A percentile compares a stretch with the other conserved stretches of the same genome.
Conservation (phyloP, 2,329 filamentous ascomycete genomes). For the Lasiodiplodia sp. region DNA sequence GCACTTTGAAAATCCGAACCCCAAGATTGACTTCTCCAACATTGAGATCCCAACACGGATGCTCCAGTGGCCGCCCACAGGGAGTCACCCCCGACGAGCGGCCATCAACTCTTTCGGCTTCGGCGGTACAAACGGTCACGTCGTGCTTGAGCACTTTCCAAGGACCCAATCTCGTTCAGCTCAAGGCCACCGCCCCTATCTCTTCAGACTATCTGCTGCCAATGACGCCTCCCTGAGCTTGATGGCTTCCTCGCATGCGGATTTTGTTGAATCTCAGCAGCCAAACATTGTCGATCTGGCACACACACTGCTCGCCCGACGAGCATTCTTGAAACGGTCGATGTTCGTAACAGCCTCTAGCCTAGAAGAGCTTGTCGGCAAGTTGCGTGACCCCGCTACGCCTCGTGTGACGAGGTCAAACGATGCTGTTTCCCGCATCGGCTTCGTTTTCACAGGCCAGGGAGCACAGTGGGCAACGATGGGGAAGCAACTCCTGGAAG, state of each 20-base stretch:
- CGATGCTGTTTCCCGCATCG: background rate
- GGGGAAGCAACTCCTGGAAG: conserved; percentile 30
- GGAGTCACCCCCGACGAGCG: conserved; percentile 31
- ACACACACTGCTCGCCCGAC: too few species aligned
- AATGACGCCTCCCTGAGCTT: too few species aligned
- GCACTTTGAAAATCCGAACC: conserved; percentile 33
- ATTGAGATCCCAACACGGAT: conserved; percentile 31
- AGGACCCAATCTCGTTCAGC: background rate
- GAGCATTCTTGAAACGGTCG: too few species aligned
- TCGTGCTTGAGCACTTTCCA: conserved; percentile 36
- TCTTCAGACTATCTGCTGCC: too few species aligned
- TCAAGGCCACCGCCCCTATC: too few species aligned
- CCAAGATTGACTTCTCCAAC: conserved; percentile 30
- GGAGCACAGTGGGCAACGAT: conserved; percentile 39
- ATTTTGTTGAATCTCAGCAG: too few species aligned
- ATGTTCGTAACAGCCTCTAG: too few species aligned
- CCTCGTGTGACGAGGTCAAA: too few species aligned
- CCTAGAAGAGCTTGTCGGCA: too few species aligned
- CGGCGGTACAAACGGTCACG: conserved; percentile 40
- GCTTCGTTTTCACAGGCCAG: conserved; percentile 43
- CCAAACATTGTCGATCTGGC: too few species aligned
- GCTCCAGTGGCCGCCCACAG: conserved; percentile 29
- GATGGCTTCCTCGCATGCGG: too few species aligned
- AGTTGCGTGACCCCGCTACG: conserved; percentile 8
- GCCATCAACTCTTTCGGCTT: conserved; percentile 38